Base-by-base conservation (phyloP, 2,329 filamentous ascomycete species). In the Cytospora paraplurivora region DNA sequence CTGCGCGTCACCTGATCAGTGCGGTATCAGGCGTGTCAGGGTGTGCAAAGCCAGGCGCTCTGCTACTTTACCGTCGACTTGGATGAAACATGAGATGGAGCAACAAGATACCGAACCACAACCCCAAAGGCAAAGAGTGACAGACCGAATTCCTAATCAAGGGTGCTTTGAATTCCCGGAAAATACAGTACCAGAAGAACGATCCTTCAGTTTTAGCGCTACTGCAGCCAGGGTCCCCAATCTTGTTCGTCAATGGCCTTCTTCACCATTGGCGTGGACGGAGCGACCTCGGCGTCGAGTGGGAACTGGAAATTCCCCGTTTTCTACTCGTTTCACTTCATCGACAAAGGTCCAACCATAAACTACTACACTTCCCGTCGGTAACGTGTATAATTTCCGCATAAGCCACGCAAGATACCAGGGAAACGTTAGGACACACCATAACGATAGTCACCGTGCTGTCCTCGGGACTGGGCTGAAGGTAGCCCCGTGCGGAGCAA, bases 1-100 rank as follows among this genome's bases (percentile, higher is more conserved):
- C 38, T 55, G 38, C 38, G 37, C 27, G 58, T 55, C 58, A 60
- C 51, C 58, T 60, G 58, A 61, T 49, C n/a, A 12, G n/a, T 11
- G 7, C n/a, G 44, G 41, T 47, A 10, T 47, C 1, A n/a, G 41
- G 19, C 4, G n/a, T 19, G 41, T 27, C 27, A 27, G 27, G 27
- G 19, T 47, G n/a, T 13, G 12, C 37, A n/a, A n/a, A 17, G n/a
- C 41, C n/a, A 4, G 41, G n/a, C 44, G n/a, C n/a, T 47, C 44
- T 21, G n/a, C 21, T 47, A 19, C 44, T 44, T 44, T n/a, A n/a
- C n/a, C n/a, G n/a, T 44, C 17, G 17, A 44, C 15, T 8, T 47
- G 12, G n/a, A 10, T 47, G 44, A 47, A 47, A 47, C n/a, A 47
- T 19, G n/a, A 21, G 44, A 19, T 47, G 44, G 44, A 21, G 44